Conservation (phyloP, 768 basidiomycete species). For the Lentinus brumalis region DNA sequence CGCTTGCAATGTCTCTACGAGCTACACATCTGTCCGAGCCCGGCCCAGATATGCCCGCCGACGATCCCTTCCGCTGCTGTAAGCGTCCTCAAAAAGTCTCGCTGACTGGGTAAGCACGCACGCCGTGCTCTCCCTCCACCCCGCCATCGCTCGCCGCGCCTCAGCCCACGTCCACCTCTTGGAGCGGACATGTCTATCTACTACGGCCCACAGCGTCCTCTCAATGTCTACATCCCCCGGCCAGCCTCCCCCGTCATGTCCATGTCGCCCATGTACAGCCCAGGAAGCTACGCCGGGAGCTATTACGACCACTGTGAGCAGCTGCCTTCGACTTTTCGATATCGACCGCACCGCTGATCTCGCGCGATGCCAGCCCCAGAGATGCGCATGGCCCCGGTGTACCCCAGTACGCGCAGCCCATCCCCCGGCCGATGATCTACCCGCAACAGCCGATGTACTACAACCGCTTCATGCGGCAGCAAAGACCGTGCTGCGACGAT, state of each 20-base stretch:
- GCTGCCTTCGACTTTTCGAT: not conserved
- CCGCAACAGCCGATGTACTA: constrained; percentile 22
- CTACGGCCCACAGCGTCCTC: constrained; percentile 25
- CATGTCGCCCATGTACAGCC: constrained; percentile 23
- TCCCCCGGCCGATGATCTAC: constrained; percentile 27
- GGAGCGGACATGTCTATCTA: constrained; percentile 20
- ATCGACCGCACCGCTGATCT: not conserved
- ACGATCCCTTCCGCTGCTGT: constrained; percentile 5
- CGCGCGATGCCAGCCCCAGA: constrained; percentile 25
- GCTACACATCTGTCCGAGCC: constrained; percentile 10
- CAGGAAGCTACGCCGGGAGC: constrained; percentile 17
- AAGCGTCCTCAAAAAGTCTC: constrained; percentile 21
- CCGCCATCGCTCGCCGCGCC: not conserved
- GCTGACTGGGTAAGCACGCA: constrained; percentile 4
- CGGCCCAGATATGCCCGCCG: constrained; percentile 14
- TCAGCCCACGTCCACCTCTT: not conserved
- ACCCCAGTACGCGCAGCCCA: constrained; percentile 27
- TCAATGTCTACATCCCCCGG: constrained; percentile 26
- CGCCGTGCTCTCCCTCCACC: constrained; percentile 11
- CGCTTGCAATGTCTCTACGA: constrained; percentile 14
- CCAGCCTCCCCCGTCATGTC: constrained; percentile 21
- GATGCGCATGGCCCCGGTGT: constrained; percentile 28
- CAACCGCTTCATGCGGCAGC: constrained; percentile 13
- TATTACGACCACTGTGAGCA: constrained; percentile 28
- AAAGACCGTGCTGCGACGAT: constrained; percentile 20